Base-by-base conservation (phyloP, 1,139 yeast species). In the Komagataea norvegica region DNA sequence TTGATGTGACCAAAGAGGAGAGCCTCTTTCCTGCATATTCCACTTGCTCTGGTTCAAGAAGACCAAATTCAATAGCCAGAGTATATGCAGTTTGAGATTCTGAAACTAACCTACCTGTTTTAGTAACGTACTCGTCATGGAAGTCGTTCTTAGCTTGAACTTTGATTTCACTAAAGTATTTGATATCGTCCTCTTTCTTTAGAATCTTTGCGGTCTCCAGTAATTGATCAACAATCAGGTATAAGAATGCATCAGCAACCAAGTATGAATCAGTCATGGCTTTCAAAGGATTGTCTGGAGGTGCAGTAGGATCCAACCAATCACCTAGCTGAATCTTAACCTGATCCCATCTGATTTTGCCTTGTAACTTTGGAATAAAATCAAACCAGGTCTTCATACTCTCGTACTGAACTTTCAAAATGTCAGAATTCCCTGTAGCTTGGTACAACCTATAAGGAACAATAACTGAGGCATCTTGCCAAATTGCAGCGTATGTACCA, bases 301-400 rank as follows among this genome's bases (percentile, higher is more conserved):
- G 48, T 14, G 48, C 46, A 19, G 42, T 41, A 32, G 48, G 48
- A 29, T 44, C 48, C 20, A 44, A 21, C 48, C 48, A 44, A 29
- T 44, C 48, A 18, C 46, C 48, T 16, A 44, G 36, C 29, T 44
- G 48, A 19, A 38, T 15, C 10, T 16, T 15, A 4, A 39, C 40
- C 17, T 41, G 29, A 11, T 33, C 42, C 48, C 48, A 44, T 33
- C 46, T 33, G 8, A 34, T 16, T 16, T 38, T 31, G 6, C 41
- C 38, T 6, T 32, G 16, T 17, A 42, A 25, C 11, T 39, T 39
- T 13, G 42, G 42, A 23, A 39, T 27, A 17, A 36, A 39, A 9
- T 39, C 40, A 25, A 29, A 35, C 42, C 42, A 39, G 5, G 34
- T 35, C 23, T 39, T 39, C 42, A 39, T 39, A 14, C 32, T 25